A percentile compares a stretch with the other conserved stretches of the same genome.
phyloP scores from a whole-genome alignment of 2,329 filamentous ascomycete genomes.

The Chaetomium olivaceum region DNA sequence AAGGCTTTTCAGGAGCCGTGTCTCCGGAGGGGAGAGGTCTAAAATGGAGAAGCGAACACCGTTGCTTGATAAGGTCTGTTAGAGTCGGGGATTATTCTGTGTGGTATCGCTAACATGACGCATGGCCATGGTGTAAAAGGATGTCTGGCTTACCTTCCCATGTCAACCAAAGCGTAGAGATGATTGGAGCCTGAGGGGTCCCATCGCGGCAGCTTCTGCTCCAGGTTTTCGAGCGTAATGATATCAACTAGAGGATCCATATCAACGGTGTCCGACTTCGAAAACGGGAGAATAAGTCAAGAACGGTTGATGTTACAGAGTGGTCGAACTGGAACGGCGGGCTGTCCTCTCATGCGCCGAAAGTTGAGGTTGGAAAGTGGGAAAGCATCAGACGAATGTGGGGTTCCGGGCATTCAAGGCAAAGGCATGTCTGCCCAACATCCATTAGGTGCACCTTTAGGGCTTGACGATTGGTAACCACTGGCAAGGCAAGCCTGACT shows the following conservation, averaged over 20 bases:
- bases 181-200: constrained; percentile 48
- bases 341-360: neutral
- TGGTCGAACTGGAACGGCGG: neutral
- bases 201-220: constrained; percentile 52
- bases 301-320: neutral
- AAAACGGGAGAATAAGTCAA: neutral
- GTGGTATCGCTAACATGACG: constrained; percentile 4
- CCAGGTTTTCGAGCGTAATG: constrained; percentile 55
- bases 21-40: constrained; percentile 68
- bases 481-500: neutral
- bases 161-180: constrained; percentile 59
- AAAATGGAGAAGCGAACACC: constrained; percentile 92
- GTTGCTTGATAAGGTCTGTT: constrained; percentile 58
- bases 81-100: constrained; percentile 12
- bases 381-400: neutral
- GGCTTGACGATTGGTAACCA: neutral
- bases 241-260: constrained; percentile 44
- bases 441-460: neutral
- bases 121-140: constrained; percentile 7
- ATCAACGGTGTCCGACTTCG: constrained; percentile 3
- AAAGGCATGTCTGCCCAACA: constrained; percentile 11
- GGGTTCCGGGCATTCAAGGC: neutral
- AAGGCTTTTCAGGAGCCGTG: constrained; percentile 73
- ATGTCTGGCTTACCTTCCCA: constrained; percentile 53
- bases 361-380: neutral